Conservation (phyloP, 805 yeast genomes). For the Candida silvicultrix region DNA sequence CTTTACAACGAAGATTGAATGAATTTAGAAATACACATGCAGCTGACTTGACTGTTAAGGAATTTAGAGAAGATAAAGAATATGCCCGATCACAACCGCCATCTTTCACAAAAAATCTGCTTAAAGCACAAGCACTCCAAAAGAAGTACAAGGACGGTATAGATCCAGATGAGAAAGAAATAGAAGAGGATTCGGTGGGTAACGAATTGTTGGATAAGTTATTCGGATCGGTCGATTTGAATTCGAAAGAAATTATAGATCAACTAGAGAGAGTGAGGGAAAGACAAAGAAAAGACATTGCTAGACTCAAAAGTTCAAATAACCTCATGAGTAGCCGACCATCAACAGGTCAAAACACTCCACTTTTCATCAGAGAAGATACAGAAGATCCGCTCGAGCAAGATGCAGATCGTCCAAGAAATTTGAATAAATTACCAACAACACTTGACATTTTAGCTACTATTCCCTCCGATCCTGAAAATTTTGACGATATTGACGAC, state of each 20-base stretch:
- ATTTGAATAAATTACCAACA: constrained; percentile 53
- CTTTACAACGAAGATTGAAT: constrained; percentile 81
- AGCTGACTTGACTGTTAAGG: constrained; percentile 64
- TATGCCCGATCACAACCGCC: constrained; percentile 64
- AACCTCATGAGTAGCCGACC: constrained; percentile 16
- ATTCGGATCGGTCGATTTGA: constrained; percentile 14
- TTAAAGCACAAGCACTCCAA: constrained; percentile 36
- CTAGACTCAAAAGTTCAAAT: constrained; percentile 11
- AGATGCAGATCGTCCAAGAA: constrained; percentile 45
- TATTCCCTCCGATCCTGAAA: constrained; percentile 54
- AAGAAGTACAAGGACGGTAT: constrained; percentile 20
- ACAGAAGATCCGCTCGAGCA: constrained; percentile 1
- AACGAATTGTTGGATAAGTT: constrained; percentile 9
- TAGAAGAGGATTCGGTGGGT: constrained; percentile 17
- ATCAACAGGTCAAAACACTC: not conserved
- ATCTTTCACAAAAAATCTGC: constrained; percentile 60
- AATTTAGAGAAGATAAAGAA: constrained; percentile 51
- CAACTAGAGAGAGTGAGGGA: constrained; percentile 23
- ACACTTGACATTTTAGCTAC: constrained; percentile 45
- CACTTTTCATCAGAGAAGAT: constrained; percentile 1
- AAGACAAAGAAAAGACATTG: constrained; percentile 16
- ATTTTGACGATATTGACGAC: constrained; percentile 75
- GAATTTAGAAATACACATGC: constrained; percentile 80
- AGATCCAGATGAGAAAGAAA: constrained; percentile 7
- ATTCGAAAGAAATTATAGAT: constrained; percentile 20